Conservation (phyloP, 2,329 filamentous ascomycete species). For the Cladosporium colombiae region DNA sequence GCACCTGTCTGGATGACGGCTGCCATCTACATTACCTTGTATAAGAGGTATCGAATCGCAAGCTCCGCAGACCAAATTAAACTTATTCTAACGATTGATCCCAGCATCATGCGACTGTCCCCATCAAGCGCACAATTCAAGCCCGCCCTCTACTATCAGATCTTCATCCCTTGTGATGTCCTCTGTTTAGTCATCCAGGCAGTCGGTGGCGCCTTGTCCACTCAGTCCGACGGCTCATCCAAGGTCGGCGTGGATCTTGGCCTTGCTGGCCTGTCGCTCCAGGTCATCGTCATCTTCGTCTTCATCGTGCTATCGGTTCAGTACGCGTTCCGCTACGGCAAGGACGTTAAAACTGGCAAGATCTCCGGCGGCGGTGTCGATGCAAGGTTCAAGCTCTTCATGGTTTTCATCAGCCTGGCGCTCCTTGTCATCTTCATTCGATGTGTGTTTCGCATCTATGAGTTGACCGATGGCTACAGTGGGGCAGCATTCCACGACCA, state of each 20-base stretch:
- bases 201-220: slow-evolving; percentile 52
- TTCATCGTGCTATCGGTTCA: slow-evolving; percentile 47
- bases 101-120: slow-evolving; percentile 25
- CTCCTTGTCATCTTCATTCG: slow-evolving; percentile 64
- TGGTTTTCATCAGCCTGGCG: slow-evolving; percentile 55
- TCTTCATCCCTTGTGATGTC: slow-evolving; percentile 65
- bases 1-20: slow-evolving; percentile 66
- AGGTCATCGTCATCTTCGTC: slow-evolving; percentile 58
- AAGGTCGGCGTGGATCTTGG: slow-evolving; percentile 60
- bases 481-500: slow-evolving; percentile 48
- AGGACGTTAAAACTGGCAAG: background rate
- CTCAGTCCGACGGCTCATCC: slow-evolving; percentile 30
- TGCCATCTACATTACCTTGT: slow-evolving; percentile 63
- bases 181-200: slow-evolving; percentile 63
- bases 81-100: background rate
- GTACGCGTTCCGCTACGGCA: slow-evolving; percentile 11
- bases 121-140: slow-evolving; percentile 24
- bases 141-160: slow-evolving; percentile 27
- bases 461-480: slow-evolving; percentile 63
- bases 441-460: slow-evolving; percentile 64
- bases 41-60: slow-evolving; percentile 25
- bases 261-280: slow-evolving; percentile 64
- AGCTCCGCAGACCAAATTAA: background rate
- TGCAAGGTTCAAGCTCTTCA: slow-evolving; percentile 55
- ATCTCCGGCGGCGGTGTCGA: slow-evolving; percentile 4